phyloP scores from a whole-genome alignment of 345 rosid genomes.

The Luvunga scandens region DNA sequence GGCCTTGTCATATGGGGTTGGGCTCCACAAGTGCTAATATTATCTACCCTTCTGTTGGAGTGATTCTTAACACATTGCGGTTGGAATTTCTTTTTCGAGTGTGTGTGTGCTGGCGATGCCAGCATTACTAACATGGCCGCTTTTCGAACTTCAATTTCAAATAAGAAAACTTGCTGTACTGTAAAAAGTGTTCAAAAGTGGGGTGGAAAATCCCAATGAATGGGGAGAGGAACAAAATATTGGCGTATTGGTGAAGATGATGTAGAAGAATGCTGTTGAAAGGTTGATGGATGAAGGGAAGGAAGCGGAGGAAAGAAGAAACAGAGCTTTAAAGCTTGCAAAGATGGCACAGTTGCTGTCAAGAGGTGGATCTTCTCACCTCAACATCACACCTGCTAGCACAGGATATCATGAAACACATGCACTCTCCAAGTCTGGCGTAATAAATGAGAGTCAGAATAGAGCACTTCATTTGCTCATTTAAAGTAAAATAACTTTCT shows the following conservation, averaged over 20 bases:
- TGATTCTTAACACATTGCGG: constrained; percentile 17
- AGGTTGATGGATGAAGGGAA: background rate
- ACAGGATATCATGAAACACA: background rate
- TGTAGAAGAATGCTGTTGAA: background rate
- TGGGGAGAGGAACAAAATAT: background rate
- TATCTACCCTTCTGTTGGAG: constrained; percentile 17
- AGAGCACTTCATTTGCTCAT: background rate
- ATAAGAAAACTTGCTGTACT: background rate
- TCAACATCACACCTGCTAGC: background rate
- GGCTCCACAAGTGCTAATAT: constrained; percentile 15
- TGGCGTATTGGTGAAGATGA: background rate
- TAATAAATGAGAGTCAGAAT: background rate
- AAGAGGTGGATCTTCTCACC: constrained; percentile 13
- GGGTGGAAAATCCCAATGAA: background rate
- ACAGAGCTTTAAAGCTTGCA: background rate
- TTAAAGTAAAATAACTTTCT: too few relatives aligned
- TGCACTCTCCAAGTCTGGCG: background rate
- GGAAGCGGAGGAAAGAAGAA: constrained; percentile 6
- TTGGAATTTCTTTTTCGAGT: constrained; percentile 22
- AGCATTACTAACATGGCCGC: background rate
- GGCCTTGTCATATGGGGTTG: constrained; percentile 15
- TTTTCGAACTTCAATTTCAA: background rate
- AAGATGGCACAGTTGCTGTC: constrained; percentile 4
- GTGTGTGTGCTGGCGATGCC: background rate
- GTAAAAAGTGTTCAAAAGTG: background rate